A percentile compares a stretch with the other conserved stretches of the same genome.
Evolutionary conservation across 2,329 filamentous ascomycete genomes (phyloP).

Genomic region (Arthrinium puccinioides): DNA sequence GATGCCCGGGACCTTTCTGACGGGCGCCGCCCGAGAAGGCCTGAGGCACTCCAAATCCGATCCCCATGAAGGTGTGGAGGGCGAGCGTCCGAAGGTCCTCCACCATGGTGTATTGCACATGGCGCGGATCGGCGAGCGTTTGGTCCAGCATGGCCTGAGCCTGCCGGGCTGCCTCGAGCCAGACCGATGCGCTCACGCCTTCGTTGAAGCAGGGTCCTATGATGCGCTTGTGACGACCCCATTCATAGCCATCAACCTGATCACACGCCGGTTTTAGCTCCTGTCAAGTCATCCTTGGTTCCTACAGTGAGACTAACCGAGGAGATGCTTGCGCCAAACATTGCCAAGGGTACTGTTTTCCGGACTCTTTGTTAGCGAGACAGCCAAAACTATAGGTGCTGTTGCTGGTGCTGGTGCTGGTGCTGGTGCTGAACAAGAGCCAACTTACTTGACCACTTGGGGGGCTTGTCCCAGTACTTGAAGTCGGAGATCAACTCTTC

Average conservation of each 20-base stretch:
- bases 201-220: constrained; percentile 3
- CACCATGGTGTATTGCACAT: background rate
- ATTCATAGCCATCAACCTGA: constrained; percentile 2
- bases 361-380: background rate
- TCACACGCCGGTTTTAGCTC: background rate
- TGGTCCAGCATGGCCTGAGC: constrained; percentile 1
- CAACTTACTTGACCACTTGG: background rate
- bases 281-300: no score
- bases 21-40: constrained; percentile 10
- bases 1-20: constrained; percentile 9
- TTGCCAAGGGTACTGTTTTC: background rate
- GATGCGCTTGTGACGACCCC: constrained; percentile 4
- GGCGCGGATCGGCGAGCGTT: background rate
- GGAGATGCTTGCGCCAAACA: background rate
- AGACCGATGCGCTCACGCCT: constrained; percentile 1
- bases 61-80: constrained; percentile 19
- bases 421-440: no score
- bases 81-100: constrained; percentile 17
- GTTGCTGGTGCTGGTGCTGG: no score
- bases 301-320: background rate
- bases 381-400: no score
- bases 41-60: constrained; percentile 15
- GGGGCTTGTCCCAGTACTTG: background rate
- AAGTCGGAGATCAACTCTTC: background rate
- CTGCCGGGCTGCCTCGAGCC: background rate